These are phyloP conservation scores for Aspergillus alliaceus DNA, from an alignment of 2,329 filamentous ascomycete genomes.

Conservation along the genomic window DNA sequence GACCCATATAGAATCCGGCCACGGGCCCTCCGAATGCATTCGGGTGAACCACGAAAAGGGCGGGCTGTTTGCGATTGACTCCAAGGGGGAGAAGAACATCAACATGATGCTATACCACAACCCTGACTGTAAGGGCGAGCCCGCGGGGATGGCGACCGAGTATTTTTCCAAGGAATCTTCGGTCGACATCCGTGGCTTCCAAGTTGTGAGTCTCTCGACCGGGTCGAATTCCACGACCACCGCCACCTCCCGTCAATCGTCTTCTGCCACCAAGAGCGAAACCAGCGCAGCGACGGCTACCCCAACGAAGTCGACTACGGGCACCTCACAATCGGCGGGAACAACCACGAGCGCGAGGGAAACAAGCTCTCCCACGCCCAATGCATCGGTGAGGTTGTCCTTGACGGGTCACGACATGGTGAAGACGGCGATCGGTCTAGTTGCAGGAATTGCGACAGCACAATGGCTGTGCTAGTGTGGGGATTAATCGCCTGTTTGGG, in stretches of 20 bases:
- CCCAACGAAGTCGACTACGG: not conserved
- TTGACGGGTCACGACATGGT: not conserved
- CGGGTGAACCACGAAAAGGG: conserved; percentile 10
- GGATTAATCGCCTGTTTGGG: too few relatives aligned
- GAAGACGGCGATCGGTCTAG: not conserved
- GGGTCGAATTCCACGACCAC: not conserved
- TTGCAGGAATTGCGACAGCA: not conserved
- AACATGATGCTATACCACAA: conserved; percentile 14
- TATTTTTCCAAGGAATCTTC: conserved; percentile 7
- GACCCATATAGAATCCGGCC: conserved; percentile 1
- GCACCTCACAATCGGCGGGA: not conserved
- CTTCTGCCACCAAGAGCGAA: not conserved
- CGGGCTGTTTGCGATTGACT: not conserved
- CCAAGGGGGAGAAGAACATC: conserved; percentile 9
- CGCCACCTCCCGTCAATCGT: not conserved
- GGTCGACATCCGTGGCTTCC: conserved; percentile 6
- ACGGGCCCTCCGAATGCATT: conserved; percentile 12
- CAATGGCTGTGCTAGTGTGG: not conserved
- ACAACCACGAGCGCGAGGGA: not conserved
- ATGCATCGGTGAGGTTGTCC: not conserved
- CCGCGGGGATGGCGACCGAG: conserved; percentile 7
- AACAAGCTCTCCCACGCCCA: not conserved
- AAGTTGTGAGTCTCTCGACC: conserved; percentile 3
- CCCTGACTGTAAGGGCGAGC: conserved; percentile 6
- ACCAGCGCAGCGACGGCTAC: not conserved